Conservation (phyloP, 2,329 filamentous ascomycete species). For the Dothistroma septosporum region DNA sequence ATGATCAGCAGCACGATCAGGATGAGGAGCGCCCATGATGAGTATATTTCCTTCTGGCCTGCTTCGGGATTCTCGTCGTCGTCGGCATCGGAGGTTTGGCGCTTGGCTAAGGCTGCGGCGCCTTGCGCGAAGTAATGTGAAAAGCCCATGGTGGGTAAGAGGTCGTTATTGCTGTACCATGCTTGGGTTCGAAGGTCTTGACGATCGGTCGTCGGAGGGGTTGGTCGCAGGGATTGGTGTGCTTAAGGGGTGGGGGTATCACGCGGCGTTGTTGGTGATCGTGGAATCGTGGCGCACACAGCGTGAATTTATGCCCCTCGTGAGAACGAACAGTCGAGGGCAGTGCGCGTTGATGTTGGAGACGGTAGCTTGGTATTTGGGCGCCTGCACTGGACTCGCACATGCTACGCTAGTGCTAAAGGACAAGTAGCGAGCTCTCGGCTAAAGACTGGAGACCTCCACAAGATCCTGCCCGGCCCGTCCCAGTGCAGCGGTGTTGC, state of each 20-base stretch:
- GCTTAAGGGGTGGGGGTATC: background rate
- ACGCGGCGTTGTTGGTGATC: background rate
- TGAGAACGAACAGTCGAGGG: too few relatives aligned
- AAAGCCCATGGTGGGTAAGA: constrained; percentile 29
- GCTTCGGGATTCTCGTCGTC: constrained; percentile 65
- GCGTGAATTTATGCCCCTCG: too few relatives aligned
- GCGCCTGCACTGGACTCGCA: background rate
- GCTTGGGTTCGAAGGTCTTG: constrained; percentile 9
- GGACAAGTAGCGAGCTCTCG: background rate
- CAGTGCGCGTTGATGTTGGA: background rate
- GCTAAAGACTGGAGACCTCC: background rate
- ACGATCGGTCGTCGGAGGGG: background rate
- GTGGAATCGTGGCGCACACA: background rate
- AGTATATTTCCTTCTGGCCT: constrained; percentile 86
- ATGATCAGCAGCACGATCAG: constrained; percentile 89
- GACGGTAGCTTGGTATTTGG: background rate
- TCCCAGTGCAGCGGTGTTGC: background rate
- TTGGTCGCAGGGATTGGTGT: background rate
- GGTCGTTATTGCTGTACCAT: constrained; percentile 25
- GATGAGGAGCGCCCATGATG: constrained; percentile 97
- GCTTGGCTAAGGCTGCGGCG: constrained; percentile 31
- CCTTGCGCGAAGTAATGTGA: constrained; percentile 19
- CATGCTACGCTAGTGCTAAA: background rate
- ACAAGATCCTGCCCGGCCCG: background rate
- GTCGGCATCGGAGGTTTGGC: constrained; percentile 47